phyloP scores from a whole-genome alignment of 768 basidiomycete species.

The Rhodocollybia butyracea region DNA sequence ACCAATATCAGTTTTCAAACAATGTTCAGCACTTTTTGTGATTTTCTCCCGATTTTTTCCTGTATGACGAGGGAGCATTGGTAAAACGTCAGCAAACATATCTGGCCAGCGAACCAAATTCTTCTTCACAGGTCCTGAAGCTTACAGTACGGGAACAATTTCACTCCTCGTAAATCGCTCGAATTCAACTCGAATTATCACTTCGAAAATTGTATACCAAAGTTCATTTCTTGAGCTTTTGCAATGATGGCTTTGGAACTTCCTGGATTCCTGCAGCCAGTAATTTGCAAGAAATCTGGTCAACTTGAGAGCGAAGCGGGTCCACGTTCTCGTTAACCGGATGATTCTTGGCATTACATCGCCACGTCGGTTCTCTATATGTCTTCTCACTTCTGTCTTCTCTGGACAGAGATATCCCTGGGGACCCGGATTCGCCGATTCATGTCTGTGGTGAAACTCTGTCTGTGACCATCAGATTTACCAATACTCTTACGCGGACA shows the following conservation, averaged over 20 bases:
- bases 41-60: too few relatives aligned
- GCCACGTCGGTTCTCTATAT: conserved; percentile 1
- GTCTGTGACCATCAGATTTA: conserved; percentile 81
- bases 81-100: too few relatives aligned
- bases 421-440: conserved; percentile 42
- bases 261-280: not conserved
- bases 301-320: not conserved
- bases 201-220: too few relatives aligned
- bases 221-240: not conserved
- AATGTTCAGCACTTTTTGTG: too few relatives aligned
- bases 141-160: too few relatives aligned
- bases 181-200: too few relatives aligned
- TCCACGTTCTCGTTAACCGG: not conserved
- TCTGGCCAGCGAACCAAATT: too few relatives aligned
- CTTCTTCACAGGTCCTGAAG: too few relatives aligned
- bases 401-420: not conserved
- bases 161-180: too few relatives aligned
- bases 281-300: not conserved
- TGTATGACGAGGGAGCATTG: too few relatives aligned
- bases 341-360: not conserved
- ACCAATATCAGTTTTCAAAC: too few relatives aligned
- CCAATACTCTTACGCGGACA: conserved; percentile 59
- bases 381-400: too few relatives aligned
- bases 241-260: not conserved
- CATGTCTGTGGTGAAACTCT: conserved; percentile 85